These are phyloP conservation scores for Saussurea involucrata DNA, from an alignment of 129 eudicot species.

Conservation along the genomic window DNA sequence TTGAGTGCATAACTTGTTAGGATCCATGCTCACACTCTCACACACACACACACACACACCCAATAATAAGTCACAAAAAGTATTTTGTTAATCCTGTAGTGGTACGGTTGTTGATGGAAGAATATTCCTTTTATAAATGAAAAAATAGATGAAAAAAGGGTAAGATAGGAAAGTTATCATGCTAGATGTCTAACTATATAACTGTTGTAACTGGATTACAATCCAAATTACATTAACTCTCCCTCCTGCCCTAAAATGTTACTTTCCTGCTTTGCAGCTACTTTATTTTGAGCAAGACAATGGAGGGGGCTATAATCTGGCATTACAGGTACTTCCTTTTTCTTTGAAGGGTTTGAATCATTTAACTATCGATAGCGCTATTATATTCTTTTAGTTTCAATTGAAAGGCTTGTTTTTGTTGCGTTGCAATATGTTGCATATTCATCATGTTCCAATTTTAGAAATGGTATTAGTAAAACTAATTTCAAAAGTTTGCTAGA, in stretches of 20 bases:
- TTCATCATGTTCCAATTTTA: not conserved
- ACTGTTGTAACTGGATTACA: not conserved
- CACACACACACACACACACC: not conserved
- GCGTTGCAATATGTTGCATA: not conserved
- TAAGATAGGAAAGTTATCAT: not conserved
- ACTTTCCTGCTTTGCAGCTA: slow-evolving; percentile 45
- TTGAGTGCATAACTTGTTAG: not conserved
- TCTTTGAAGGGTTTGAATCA: not conserved
- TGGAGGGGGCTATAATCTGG: slow-evolving; percentile 78
- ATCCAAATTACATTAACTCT: not conserved
- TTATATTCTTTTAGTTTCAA: not conserved
- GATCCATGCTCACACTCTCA: not conserved
- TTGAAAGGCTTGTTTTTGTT: not conserved
- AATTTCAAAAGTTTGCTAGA: not conserved
- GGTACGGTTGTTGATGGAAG: not conserved
- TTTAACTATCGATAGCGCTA: not conserved
- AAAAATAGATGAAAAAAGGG: not conserved
- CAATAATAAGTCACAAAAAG: not conserved
- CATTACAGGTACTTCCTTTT: slow-evolving; percentile 71
- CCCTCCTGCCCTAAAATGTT: not conserved
- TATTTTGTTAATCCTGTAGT: not conserved
- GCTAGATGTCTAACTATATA: not conserved
- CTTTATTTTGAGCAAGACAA: slow-evolving; percentile 87
- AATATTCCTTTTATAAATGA: not conserved
- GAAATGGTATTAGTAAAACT: not conserved